A percentile compares a stretch with the other conserved stretches of the same genome.
Conservation (phyloP, 495 filamentous ascomycete genomes). For the Cercophora sp. region DNA sequence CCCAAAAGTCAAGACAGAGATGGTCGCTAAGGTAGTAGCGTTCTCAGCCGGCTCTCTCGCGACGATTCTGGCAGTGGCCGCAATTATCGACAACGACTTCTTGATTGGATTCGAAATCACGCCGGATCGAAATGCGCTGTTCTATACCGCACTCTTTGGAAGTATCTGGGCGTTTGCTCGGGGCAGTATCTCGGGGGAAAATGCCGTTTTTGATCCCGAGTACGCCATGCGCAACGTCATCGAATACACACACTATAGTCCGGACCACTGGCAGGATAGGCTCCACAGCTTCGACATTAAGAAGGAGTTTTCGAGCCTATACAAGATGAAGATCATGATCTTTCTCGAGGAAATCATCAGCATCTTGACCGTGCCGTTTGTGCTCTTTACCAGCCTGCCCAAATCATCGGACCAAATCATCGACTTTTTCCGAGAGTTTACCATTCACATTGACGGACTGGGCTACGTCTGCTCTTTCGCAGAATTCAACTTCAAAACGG, state of each 20-base stretch:
- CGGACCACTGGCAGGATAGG: slow-evolving; percentile 79
- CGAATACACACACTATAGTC: slow-evolving; percentile 86
- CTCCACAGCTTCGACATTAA: slow-evolving; percentile 83
- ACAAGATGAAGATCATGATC: slow-evolving; percentile 82
- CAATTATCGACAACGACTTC: slow-evolving; percentile 81
- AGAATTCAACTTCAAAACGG: slow-evolving; percentile 95
- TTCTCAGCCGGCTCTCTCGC: slow-evolving; percentile 84
- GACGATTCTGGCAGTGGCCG: slow-evolving; percentile 74
- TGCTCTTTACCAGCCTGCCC: slow-evolving; percentile 82
- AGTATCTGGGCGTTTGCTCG: slow-evolving; percentile 72
- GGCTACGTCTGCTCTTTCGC: slow-evolving; percentile 96
- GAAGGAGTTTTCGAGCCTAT: slow-evolving; percentile 79
- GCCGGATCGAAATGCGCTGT: slow-evolving; percentile 73
- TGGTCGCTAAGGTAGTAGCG: slow-evolving; percentile 74
- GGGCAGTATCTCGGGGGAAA: slow-evolving; percentile 79
- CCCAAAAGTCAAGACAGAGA: slow-evolving; percentile 87
- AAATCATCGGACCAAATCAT: slow-evolving; percentile 89
- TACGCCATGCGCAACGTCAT: slow-evolving; percentile 82
- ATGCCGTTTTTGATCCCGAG: slow-evolving; percentile 87
- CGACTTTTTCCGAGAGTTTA: slow-evolving; percentile 97
- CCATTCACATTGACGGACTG: slow-evolving; percentile 91
- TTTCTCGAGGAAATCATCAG: slow-evolving; percentile 90
- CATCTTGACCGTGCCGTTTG: slow-evolving; percentile 85
- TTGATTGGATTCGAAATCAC: slow-evolving; percentile 92
- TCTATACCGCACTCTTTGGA: slow-evolving; percentile 71